These are phyloP conservation scores for Amauroascus niger DNA, from an alignment of 2,329 filamentous ascomycete genomes.

Conservation along the genomic window DNA sequence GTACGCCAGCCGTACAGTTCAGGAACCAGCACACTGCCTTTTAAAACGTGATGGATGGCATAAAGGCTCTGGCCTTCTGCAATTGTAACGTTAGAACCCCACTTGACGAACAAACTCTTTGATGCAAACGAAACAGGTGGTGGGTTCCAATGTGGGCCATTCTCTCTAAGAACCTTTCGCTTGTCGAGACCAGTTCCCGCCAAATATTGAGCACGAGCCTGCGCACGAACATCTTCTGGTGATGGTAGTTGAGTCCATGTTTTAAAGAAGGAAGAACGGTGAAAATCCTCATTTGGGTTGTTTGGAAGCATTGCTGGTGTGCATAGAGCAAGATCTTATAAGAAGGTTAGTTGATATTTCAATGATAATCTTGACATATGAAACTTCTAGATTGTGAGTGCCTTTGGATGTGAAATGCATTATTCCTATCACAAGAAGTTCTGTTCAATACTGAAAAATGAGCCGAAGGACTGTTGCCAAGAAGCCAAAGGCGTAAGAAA, in stretches of 20 bases:
- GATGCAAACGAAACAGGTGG: constrained; percentile 16
- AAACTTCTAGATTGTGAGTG: no score
- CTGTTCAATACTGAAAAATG: no score
- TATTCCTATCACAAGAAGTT: no score
- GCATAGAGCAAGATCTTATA: not conserved
- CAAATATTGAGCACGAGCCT: constrained; percentile 2
- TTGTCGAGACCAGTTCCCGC: not conserved
- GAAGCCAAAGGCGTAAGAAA: no score
- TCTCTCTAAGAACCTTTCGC: not conserved
- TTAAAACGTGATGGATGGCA: constrained; percentile 18
- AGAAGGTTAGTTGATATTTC: not conserved
- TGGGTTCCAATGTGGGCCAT: not conserved
- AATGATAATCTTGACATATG: constrained; percentile 1
- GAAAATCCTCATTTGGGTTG: not conserved
- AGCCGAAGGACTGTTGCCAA: no score
- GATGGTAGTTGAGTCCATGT: constrained; percentile 1
- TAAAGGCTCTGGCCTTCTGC: constrained; percentile 21
- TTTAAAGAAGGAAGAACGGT: not conserved
- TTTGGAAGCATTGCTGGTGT: constrained; percentile 2
- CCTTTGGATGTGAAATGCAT: not conserved
- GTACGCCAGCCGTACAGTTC: constrained; percentile 30
- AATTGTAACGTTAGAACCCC: constrained; percentile 17
- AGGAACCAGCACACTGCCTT: constrained; percentile 26
- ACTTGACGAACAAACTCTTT: constrained; percentile 21
- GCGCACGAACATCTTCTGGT: not conserved